Evolutionary conservation across 2,329 filamentous ascomycete genomes (phyloP).

Genomic region (Neofusicoccum sp.): DNA sequence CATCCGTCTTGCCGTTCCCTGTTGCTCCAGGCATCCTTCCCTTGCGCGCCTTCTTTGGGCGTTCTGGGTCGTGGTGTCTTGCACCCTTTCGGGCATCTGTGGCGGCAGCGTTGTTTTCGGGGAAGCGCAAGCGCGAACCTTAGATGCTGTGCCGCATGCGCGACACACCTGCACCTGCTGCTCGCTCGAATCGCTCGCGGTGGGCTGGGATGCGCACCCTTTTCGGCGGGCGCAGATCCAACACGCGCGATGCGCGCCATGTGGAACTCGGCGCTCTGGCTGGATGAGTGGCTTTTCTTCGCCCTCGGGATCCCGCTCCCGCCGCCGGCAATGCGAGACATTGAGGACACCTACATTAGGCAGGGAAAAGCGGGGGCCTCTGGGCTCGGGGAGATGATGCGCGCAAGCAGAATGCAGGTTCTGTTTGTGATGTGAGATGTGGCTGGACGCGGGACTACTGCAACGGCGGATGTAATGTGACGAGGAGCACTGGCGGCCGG

Average conservation of each 20-base stretch:
- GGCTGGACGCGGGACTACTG: background rate
- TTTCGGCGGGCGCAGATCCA: background rate
- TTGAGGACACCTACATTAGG: background rate
- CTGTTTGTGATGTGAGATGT: conserved; percentile 5
- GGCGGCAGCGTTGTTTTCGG: background rate
- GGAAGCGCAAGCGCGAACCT: conserved; percentile 7
- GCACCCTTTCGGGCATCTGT: background rate
- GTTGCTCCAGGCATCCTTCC: background rate
- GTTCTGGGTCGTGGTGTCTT: no score
- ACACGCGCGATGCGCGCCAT: background rate
- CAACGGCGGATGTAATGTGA: background rate
- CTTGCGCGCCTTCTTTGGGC: background rate
- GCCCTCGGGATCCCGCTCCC: background rate
- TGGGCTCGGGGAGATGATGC: background rate
- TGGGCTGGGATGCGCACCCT: background rate
- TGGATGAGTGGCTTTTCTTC: background rate
- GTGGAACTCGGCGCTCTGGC: background rate
- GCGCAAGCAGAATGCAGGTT: background rate
- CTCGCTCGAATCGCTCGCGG: background rate
- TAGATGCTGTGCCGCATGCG: conserved; percentile 5
- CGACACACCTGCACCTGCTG: conserved; percentile 1
- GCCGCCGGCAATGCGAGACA: conserved; percentile 11
- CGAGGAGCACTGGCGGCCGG: background rate
- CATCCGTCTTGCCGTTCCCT: background rate
- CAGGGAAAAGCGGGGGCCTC: background rate